phyloP scores from a whole-genome alignment of 768 basidiomycete species.

The Kwoniella bestiolae region DNA sequence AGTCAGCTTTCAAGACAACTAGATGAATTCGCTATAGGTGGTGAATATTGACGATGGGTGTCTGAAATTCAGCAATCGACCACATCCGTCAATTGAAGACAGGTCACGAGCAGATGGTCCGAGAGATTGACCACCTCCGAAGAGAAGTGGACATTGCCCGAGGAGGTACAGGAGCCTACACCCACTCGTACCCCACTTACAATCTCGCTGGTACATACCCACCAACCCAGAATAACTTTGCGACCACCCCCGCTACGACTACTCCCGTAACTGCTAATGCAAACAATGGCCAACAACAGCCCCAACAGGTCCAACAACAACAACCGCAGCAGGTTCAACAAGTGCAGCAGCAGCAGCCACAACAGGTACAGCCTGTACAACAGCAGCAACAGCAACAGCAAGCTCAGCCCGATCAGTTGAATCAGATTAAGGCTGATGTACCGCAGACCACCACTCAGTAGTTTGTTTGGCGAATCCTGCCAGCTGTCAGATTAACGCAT shows the following conservation, averaged over 20 bases:
- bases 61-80: slow-evolving; percentile 88
- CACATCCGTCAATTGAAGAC: slow-evolving; percentile 80
- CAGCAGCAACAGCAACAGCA: no score
- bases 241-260: background rate
- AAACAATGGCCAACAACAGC: slow-evolving; percentile 11
- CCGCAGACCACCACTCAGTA: background rate
- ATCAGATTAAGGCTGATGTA: background rate
- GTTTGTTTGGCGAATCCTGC: no score
- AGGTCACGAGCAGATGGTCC: slow-evolving; percentile 72
- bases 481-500: no score
- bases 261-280: background rate
- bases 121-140: slow-evolving; percentile 77
- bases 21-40: no score
- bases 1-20: no score
- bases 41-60: no score
- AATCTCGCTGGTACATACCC: slow-evolving; percentile 20
- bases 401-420: background rate
- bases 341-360: slow-evolving; percentile 2
- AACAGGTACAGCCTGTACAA: background rate
- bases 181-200: slow-evolving; percentile 18
- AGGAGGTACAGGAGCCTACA: slow-evolving; percentile 32
- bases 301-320: slow-evolving; percentile 15
- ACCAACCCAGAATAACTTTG: slow-evolving; percentile 2
- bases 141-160: slow-evolving; percentile 68
- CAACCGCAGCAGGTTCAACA: slow-evolving; percentile 8